Evolutionary conservation across 345 rosid species (phyloP).

Genomic region (Brassica carinata): DNA sequence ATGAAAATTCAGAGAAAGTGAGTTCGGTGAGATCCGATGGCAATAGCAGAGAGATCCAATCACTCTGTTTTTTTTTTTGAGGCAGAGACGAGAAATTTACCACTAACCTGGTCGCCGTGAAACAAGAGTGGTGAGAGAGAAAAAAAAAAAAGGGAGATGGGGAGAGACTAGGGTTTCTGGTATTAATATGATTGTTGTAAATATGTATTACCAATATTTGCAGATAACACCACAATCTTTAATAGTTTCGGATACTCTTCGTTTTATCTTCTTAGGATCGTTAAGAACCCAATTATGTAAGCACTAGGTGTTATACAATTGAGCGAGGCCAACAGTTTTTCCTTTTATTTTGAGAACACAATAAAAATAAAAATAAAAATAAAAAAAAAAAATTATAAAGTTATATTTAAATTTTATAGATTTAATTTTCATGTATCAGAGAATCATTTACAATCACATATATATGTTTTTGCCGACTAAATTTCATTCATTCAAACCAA

Average conservation of each 20-base stretch:
- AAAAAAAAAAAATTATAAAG: too few relatives aligned
- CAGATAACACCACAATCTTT: background rate
- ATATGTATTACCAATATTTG: conserved; percentile 22
- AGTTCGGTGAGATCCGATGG: conserved; percentile 22
- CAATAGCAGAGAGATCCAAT: conserved; percentile 30
- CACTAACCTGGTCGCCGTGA: conserved; percentile 40
- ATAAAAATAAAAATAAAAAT: too few relatives aligned
- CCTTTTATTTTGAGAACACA: too few relatives aligned
- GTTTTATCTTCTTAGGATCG: background rate
- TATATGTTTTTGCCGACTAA: too few relatives aligned
- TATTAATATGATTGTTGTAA: conserved; percentile 33
- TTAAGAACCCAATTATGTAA: conserved; percentile 3
- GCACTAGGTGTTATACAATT: background rate
- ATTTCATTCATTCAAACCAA: too few relatives aligned
- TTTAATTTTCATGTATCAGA: too few relatives aligned
- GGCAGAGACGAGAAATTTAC: background rate
- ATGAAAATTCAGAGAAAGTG: background rate
- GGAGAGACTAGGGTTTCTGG: conserved; percentile 38
- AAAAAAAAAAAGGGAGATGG: background rate
- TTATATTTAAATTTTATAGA: too few relatives aligned
- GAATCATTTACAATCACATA: too few relatives aligned
- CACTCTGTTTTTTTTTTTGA: background rate
- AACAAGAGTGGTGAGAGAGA: conserved; percentile 13
- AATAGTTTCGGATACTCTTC: background rate
- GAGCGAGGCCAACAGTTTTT: background rate